Conservation (phyloP, 2,329 filamentous ascomycete species). For the Diaporthe sp. region DNA sequence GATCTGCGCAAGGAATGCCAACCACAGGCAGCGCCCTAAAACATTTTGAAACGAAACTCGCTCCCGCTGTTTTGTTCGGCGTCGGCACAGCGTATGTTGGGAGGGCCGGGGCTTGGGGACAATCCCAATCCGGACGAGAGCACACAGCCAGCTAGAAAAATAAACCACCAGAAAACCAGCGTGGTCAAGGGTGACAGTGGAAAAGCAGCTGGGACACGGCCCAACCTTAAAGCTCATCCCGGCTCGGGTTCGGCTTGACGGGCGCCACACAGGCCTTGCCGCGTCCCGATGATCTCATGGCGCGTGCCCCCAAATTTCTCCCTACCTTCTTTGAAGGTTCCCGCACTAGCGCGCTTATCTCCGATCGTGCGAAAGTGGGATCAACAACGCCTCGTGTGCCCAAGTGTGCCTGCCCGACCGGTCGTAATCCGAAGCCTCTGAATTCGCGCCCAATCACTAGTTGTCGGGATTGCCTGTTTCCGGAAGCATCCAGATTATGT, state of each 20-base stretch:
- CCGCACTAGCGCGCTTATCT: conserved; percentile 23
- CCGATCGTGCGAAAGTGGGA: conserved; percentile 29
- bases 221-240: conserved; percentile 1
- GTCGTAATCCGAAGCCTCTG: conserved; percentile 15
- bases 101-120: background rate
- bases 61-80: conserved; percentile 21
- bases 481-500: background rate
- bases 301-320: conserved; percentile 11
- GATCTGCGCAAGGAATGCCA: conserved; percentile 24
- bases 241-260: conserved; percentile 16
- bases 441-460: background rate
- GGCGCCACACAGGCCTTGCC: conserved; percentile 13
- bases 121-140: conserved; percentile 10
- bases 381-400: conserved; percentile 25
- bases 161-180: background rate
- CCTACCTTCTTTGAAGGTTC: background rate
- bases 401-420: conserved; percentile 1
- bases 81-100: background rate
- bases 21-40: conserved; percentile 9
- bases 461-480: conserved; percentile 7
- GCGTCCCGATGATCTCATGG: conserved; percentile 21
- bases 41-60: conserved; percentile 18
- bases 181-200: background rate
- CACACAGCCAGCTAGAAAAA: background rate
- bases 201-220: background rate